Percentiles rank a stretch among this genome's conserved stretches.
These are phyloP conservation scores for Scutellaria baicalensis DNA, from an alignment of 257 asterid genomes.

Conservation along the genomic window DNA sequence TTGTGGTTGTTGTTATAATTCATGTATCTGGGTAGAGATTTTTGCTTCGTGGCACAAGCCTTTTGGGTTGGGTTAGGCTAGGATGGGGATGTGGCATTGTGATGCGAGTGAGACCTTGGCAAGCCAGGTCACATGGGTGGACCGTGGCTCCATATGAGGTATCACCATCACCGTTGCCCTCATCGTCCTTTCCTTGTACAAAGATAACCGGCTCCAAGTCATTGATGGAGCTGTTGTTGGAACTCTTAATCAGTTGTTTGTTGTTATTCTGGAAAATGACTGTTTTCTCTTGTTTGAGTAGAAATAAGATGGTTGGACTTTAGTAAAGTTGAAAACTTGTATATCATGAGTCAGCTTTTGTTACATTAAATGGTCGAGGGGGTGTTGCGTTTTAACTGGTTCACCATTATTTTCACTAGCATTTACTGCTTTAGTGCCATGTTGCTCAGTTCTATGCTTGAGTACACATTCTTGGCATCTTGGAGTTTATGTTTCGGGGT, in stretches of 20 bases:
- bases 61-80: neutral
- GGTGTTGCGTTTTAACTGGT: neutral
- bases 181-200: slow-evolving; percentile 4
- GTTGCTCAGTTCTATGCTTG: neutral
- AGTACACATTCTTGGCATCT: neutral
- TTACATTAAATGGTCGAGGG: neutral
- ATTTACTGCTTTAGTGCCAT: neutral
- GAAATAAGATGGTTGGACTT: neutral
- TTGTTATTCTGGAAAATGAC: neutral
- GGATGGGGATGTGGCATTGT: slow-evolving; percentile 2
- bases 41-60: neutral
- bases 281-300: neutral
- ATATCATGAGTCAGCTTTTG: neutral
- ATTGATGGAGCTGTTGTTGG: slow-evolving; percentile 17
- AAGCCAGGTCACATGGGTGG: slow-evolving; percentile 25
- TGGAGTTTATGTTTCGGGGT: neutral
- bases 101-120: neutral
- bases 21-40: neutral
- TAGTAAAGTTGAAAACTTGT: neutral
- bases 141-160: slow-evolving; percentile 8
- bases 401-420: neutral
- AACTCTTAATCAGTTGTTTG: slow-evolving; percentile 3
- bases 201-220: neutral
- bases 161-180: slow-evolving; percentile 2
- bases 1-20: neutral